phyloP scores from a whole-genome alignment of 768 basidiomycete species.

The Leucocoprinus sp. region DNA sequence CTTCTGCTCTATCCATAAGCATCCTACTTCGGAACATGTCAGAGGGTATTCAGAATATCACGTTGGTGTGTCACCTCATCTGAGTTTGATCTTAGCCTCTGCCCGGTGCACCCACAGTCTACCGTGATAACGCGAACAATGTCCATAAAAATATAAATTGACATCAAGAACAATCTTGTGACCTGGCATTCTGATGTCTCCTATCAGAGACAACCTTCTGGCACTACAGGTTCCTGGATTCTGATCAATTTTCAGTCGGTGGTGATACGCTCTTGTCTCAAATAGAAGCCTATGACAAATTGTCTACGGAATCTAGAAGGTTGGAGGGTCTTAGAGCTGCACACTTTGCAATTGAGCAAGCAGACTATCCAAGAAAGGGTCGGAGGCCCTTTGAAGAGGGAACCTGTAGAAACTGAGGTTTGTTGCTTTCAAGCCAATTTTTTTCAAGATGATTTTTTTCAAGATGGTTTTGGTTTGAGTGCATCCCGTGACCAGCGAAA shows the following conservation, averaged over 20 bases:
- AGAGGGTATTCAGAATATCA: constrained; percentile 53
- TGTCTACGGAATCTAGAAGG: constrained; percentile 50
- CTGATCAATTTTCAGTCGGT: constrained; percentile 31
- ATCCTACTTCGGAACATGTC: constrained; percentile 43
- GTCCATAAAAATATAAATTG: constrained; percentile 33
- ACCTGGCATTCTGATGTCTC: constrained; percentile 52
- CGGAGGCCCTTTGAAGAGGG: constrained; percentile 44
- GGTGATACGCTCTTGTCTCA: constrained; percentile 51
- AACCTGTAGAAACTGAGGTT: constrained; percentile 40
- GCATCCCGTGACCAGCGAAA: constrained; percentile 58
- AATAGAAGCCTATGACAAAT: constrained; percentile 51
- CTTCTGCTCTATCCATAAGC: constrained; percentile 38
- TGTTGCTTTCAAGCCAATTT: constrained; percentile 1
- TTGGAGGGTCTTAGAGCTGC: constrained; percentile 50
- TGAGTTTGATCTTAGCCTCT: neutral
- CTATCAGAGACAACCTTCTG: constrained; percentile 47
- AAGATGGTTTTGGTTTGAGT: constrained; percentile 35
- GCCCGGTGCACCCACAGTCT: constrained; percentile 27
- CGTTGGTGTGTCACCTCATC: constrained; percentile 30
- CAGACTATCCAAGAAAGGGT: constrained; percentile 33
- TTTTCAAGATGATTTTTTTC: neutral
- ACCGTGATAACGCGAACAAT: constrained; percentile 40
- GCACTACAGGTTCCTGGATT: constrained; percentile 49
- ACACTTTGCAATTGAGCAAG: constrained; percentile 48
- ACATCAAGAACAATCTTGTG: constrained; percentile 29